Evolutionary conservation across 768 basidiomycete species (phyloP), one percentile per base, ranked within the genome.

Genomic region (Rhodotorula taiwanensis): DNA sequence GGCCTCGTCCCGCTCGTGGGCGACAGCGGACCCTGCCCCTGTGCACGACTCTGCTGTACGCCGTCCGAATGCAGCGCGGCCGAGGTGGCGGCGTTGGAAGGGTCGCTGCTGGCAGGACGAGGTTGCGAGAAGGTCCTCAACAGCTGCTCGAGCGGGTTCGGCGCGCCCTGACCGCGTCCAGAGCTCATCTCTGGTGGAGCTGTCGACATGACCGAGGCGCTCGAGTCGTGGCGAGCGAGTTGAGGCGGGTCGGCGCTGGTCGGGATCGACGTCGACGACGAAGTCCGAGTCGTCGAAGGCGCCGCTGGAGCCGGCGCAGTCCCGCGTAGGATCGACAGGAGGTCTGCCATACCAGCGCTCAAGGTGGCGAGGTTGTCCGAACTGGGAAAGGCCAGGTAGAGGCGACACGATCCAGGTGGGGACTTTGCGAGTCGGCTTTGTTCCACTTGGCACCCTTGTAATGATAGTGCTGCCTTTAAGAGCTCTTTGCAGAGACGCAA

Each of bases 271-370:
- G 25, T 15, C 27, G 47, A 21, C 42, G 42, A 7, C 13, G 11
- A 48, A 4, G 25, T 5, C 23, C 44, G 23, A 16, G 9, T 21
- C 27, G 47, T 25, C n/a, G n/a, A 27, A 15, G 47, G 47, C 27
- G 42, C 27, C 5, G 27, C 14, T 27, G 51, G 51, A 10, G n/a
- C 33, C 6, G 51, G 34, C 8, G 34, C 34, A 10, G 51, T 52
- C 18, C 51, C 51, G 13, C 51, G 51, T n/a, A 52, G 15, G 11
- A 52, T 52, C n/a, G 51, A 52, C 33, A 52, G 51, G 33, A 52
- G 51, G 10, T 51, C 11, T 9, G 36, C 36, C 36, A 39, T 16
- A 39, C 36, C 10, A 39, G 36, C 36, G 36, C 36, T 9, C 36
- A 39, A 39, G 36, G 36, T 39, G 36, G 36, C 10, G 36, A 39